phyloP scores from a whole-genome alignment of 2,329 filamentous ascomycete genomes.

The Beauveria sp. region DNA sequence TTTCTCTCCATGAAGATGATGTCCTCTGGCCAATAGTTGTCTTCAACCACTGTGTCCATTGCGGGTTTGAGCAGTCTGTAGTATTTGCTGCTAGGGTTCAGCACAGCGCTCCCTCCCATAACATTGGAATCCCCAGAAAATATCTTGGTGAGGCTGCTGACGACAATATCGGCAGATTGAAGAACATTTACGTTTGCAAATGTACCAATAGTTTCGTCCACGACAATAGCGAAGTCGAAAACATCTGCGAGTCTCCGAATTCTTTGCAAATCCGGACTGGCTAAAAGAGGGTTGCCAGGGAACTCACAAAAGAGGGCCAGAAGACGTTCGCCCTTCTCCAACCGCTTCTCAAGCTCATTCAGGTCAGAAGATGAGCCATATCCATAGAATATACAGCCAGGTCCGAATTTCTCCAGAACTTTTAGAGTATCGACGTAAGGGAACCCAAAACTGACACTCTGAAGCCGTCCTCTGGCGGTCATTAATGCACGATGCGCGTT shows the following conservation, averaged over 20 bases:
- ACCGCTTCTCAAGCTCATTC: slow-evolving; percentile 68
- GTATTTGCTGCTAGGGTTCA: slow-evolving; percentile 60
- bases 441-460: slow-evolving; percentile 92
- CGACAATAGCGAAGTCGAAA: slow-evolving; percentile 81
- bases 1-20: slow-evolving; percentile 93
- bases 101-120: slow-evolving; percentile 75
- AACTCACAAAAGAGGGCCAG: slow-evolving; percentile 91
- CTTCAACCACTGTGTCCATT: slow-evolving; percentile 65
- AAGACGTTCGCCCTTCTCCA: slow-evolving; percentile 66
- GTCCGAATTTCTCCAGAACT: slow-evolving; percentile 88
- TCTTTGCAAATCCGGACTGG: slow-evolving; percentile 74
- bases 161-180: slow-evolving; percentile 81
- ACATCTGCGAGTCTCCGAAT: slow-evolving; percentile 72
- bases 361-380: slow-evolving; percentile 69
- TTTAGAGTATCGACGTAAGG: slow-evolving; percentile 96
- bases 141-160: slow-evolving; percentile 92
- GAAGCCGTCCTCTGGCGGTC: slow-evolving; percentile 51
- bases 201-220: slow-evolving; percentile 95
- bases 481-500: slow-evolving; percentile 73
- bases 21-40: slow-evolving; percentile 92
- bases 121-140: slow-evolving; percentile 98
- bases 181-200: slow-evolving; percentile 94
- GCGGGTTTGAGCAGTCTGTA: slow-evolving; percentile 61
- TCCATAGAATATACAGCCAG: slow-evolving; percentile 83
- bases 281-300: slow-evolving; percentile 82